Evolutionary conservation across 495 filamentous ascomycete species (phyloP), one percentile per base, ranked within the genome.

Genomic region (Astrocystis sublimbata): DNA sequence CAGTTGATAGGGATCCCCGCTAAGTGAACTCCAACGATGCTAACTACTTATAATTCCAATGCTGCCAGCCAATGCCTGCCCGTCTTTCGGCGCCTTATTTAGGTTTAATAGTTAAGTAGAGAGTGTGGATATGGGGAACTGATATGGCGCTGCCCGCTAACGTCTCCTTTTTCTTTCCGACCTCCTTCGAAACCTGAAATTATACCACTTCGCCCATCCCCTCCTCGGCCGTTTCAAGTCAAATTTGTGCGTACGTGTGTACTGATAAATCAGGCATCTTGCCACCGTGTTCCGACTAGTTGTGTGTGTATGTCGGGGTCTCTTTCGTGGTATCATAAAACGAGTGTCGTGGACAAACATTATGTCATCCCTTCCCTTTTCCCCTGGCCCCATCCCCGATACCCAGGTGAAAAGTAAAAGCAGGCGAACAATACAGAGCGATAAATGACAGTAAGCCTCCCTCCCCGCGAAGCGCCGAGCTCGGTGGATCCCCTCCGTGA

Each of bases 271-370:
- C n/a, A n/a, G n/a, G n/a, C n/a, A n/a, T 35, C 49, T 23, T 19
- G 7, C 51, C 52, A 26, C 42, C 23, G 21, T n/a, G 19, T 38
- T 53, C n/a, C 33, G 21, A 40, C 51, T 3, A 2, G 1, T 9
- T 42, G 4, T 17, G 5, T 42, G 40, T 42, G n/a, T n/a, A 9
- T 49, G 13, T 30, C 24, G 26, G 26, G 15, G 24, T 49, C 13
- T 49, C 8, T 24, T 46, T 15, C 6, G 40, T 57, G 54, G 54
- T 57, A 57, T 57, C 54, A 57, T 57, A 30, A n/a, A 57, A 57
- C 17, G 54, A 57, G 54, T 23, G 54, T 57, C 8, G 54, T 45
- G 28, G n/a, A n/a, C n/a, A n/a, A n/a, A 57, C 54, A 57, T 57
- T 57, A 57, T 57, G 26, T 28, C 40, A 15, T 33, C 23, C 28